A percentile compares a stretch with the other conserved stretches of the same genome.
These are phyloP conservation scores for Trametes coccinea DNA, from an alignment of 768 basidiomycete genomes.

Conservation along the genomic window DNA sequence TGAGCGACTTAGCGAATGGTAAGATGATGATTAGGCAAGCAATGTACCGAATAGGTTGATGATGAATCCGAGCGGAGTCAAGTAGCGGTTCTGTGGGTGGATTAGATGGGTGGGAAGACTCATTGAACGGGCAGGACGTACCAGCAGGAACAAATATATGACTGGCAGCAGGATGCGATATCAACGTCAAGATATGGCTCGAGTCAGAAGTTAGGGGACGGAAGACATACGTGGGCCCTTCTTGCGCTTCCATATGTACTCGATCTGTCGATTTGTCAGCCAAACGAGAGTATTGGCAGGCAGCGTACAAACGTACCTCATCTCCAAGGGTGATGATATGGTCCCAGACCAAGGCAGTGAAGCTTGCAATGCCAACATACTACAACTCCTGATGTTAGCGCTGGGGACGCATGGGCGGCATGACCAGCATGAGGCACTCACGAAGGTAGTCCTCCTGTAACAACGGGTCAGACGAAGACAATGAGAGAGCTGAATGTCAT, in stretches of 20 bases:
- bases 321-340: conserved; percentile 53
- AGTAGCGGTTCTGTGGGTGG: conserved; percentile 56
- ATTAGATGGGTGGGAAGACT: neutral
- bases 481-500: neutral
- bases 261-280: conserved; percentile 34
- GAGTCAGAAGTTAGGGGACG: neutral
- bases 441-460: conserved; percentile 15
- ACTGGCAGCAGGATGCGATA: conserved; percentile 23
- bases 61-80: conserved; percentile 63
- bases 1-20: too few species aligned
- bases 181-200: neutral
- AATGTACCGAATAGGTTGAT: conserved; percentile 44
- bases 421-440: neutral
- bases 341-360: conserved; percentile 55
- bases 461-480: neutral
- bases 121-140: conserved; percentile 21
- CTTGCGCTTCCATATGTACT: conserved; percentile 52
- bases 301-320: conserved; percentile 35
- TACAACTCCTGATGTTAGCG: conserved; percentile 22
- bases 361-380: conserved; percentile 54
- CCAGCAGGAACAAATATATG: conserved; percentile 39
- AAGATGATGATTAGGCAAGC: neutral
- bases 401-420: too few species aligned
- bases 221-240: conserved; percentile 47
- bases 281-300: neutral